Conservation (phyloP, 1,139 yeast genomes). For the Pneumocystis murina region DNA sequence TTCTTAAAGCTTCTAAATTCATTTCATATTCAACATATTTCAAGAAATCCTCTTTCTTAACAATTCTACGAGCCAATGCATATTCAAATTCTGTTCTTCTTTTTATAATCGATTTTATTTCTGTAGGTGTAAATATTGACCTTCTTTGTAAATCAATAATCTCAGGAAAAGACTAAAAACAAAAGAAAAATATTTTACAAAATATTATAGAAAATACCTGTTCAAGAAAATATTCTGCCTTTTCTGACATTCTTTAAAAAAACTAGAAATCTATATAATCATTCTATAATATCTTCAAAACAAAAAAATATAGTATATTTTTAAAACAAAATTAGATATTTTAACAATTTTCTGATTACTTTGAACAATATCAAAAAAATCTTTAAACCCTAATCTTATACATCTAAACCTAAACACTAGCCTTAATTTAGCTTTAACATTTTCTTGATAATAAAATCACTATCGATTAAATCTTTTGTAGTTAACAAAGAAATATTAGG, state of each 20-base stretch:
- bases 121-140: slow-evolving; percentile 50
- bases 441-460: too few species aligned
- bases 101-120: slow-evolving; percentile 75
- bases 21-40: slow-evolving; percentile 69
- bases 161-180: slow-evolving; percentile 58
- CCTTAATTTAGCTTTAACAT: too few species aligned
- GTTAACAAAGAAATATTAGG: too few species aligned
- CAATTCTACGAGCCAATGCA: slow-evolving; percentile 70
- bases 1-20: slow-evolving; percentile 63
- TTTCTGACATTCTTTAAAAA: neutral
- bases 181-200: neutral
- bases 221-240: neutral
- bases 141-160: slow-evolving; percentile 72
- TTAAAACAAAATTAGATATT: too few species aligned
- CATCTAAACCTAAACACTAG: too few species aligned
- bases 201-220: neutral
- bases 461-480: too few species aligned
- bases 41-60: slow-evolving; percentile 62
- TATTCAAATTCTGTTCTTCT: slow-evolving; percentile 93
- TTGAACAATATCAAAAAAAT: too few species aligned
- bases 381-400: too few species aligned
- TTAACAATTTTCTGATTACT: too few species aligned
- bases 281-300: too few species aligned
- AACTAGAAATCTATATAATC: too few species aligned
- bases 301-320: too few species aligned